phyloP scores from a whole-genome alignment of 2,329 filamentous ascomycete genomes.

The Sphaerulina musiva region DNA sequence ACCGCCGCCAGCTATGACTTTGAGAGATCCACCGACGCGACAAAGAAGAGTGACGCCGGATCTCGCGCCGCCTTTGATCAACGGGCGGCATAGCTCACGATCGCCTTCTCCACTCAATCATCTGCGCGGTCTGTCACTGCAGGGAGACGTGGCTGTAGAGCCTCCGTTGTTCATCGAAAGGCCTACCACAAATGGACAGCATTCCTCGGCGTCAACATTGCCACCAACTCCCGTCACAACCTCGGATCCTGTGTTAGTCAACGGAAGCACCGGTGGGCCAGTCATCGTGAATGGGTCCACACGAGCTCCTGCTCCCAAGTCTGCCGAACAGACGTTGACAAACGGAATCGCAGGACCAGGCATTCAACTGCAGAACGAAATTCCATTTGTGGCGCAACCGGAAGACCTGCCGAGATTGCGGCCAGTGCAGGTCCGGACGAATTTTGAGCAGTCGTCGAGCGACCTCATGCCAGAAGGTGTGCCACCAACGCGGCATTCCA shows the following conservation, averaged over 20 bases:
- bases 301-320: slow-evolving; percentile 11
- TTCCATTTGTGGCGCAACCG: neutral
- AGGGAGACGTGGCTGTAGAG: slow-evolving; percentile 23
- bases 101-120: slow-evolving; percentile 46
- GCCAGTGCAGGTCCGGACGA: slow-evolving; percentile 7
- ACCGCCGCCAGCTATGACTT: slow-evolving; percentile 33
- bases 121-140: slow-evolving; percentile 35
- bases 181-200: slow-evolving; percentile 15
- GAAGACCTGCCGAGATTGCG: slow-evolving; percentile 12
- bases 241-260: slow-evolving; percentile 9
- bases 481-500: slow-evolving; percentile 17
- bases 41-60: slow-evolving; percentile 41
- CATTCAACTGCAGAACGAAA: slow-evolving; percentile 14
- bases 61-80: slow-evolving; percentile 32
- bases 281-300: slow-evolving; percentile 40
- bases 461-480: slow-evolving; percentile 4
- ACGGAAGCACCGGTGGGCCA: slow-evolving; percentile 29
- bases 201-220: slow-evolving; percentile 5
- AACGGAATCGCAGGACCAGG: slow-evolving; percentile 16
- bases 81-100: slow-evolving; percentile 31
- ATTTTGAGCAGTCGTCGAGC: slow-evolving; percentile 4
- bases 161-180: slow-evolving; percentile 16
- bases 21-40: slow-evolving; percentile 37
- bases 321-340: slow-evolving; percentile 8
- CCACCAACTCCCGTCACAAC: neutral